A percentile compares a stretch with the other conserved stretches of the same genome.
Evolutionary conservation across 2,329 filamentous ascomycete genomes (phyloP).

Genomic region (Microcyclospora pomicola): DNA sequence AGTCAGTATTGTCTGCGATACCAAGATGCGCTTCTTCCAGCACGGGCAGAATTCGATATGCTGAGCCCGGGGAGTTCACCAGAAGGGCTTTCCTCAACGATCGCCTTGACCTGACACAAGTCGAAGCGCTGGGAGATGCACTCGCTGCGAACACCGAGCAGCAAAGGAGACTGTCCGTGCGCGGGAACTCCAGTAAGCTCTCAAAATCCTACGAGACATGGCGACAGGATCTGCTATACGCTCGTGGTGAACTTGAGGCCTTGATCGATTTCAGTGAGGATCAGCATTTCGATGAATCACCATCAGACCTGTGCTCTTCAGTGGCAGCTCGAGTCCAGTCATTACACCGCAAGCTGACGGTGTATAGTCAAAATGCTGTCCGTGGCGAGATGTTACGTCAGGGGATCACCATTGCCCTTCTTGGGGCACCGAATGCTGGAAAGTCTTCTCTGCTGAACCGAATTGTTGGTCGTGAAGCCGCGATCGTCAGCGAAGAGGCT

Average conservation of each 20-base stretch:
- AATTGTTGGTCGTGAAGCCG: constrained; percentile 81
- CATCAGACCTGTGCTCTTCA: constrained; percentile 53
- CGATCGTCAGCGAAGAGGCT: constrained; percentile 84
- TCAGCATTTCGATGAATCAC: constrained; percentile 88
- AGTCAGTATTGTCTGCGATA: constrained; percentile 70
- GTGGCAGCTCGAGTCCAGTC: constrained; percentile 50
- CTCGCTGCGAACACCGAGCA: constrained; percentile 68
- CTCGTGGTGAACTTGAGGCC: constrained; percentile 83
- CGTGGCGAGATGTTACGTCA: constrained; percentile 70
- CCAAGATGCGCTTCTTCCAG: constrained; percentile 6
- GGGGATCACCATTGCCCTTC: constrained; percentile 72
- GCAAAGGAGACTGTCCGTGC: constrained; percentile 74
- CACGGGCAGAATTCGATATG: constrained; percentile 52
- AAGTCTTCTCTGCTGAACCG: constrained; percentile 90
- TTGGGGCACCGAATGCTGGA: constrained; percentile 86
- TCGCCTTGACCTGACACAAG: constrained; percentile 74
- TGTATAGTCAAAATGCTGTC: constrained; percentile 64
- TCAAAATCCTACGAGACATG: constrained; percentile 69
- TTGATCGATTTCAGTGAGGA: constrained; percentile 96
- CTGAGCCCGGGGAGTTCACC: constrained; percentile 92
- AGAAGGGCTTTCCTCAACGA: constrained; percentile 79
- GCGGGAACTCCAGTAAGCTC: constrained; percentile 52
- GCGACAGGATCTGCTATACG: constrained; percentile 62
- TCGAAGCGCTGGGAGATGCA: constrained; percentile 49
- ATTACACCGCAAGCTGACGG: constrained; percentile 49